Percentiles rank a stretch among this genome's conserved stretches.
These are phyloP conservation scores for Trypanosoma avium DNA, from an alignment of 208 protist genomes.

Conservation along the genomic window DNA sequence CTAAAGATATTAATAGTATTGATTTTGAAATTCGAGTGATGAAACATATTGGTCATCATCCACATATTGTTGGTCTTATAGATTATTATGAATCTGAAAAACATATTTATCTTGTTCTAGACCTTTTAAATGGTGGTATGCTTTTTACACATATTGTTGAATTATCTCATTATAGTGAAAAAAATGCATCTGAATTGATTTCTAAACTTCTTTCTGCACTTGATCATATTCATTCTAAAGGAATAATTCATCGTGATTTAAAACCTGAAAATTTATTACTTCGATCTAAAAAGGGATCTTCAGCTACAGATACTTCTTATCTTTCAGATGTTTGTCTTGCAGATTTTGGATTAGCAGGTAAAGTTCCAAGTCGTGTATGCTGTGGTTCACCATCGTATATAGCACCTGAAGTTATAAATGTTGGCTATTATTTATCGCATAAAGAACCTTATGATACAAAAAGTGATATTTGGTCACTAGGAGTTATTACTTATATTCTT, in stretches of 20 bases:
- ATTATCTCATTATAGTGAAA: constrained; percentile 94
- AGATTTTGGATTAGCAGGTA: constrained; percentile 96
- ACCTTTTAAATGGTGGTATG: constrained; percentile 98
- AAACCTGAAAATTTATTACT: constrained; percentile 79
- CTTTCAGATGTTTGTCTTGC: constrained; percentile 94
- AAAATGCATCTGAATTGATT: constrained; percentile 96
- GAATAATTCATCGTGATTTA: constrained; percentile 99
- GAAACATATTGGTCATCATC: constrained; percentile 65
- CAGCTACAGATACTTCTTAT: constrained; percentile 30
- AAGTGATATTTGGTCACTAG: constrained; percentile 87
- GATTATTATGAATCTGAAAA: constrained; percentile 91
- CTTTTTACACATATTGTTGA: constrained; percentile 97
- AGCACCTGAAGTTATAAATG: constrained; percentile 78
- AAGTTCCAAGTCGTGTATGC: constrained; percentile 60
- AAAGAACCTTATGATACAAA: constrained; percentile 63
- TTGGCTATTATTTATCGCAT: constrained; percentile 55
- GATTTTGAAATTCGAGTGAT: constrained; percentile 80
- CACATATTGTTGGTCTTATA: constrained; percentile 91
- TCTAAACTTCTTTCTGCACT: constrained; percentile 96
- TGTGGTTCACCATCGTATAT: constrained; percentile 84
- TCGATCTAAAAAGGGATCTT: constrained; percentile 86
- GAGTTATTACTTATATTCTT: constrained; percentile 83
- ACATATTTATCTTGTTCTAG: constrained; percentile 95
- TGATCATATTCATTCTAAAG: constrained; percentile 94
- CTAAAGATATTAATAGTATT: constrained; percentile 75